Conservation (phyloP, 2,329 filamentous ascomycete genomes). For the Xylaria sp. region DNA sequence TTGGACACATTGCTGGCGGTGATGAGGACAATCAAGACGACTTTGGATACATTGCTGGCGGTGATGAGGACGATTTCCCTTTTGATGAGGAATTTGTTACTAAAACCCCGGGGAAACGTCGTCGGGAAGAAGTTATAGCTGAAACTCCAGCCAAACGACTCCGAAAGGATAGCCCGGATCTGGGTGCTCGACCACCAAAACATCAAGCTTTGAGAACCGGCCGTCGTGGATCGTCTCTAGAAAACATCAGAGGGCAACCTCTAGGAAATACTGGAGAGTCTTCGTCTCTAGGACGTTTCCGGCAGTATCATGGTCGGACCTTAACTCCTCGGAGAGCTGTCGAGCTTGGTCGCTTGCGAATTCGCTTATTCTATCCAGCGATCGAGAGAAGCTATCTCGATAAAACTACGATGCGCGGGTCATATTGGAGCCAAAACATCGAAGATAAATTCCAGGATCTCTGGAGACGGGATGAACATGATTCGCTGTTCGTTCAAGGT, state of each 20-base stretch:
- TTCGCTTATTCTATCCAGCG: neutral
- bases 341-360: too few relatives aligned
- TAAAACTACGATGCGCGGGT: neutral
- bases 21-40: neutral
- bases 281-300: too few relatives aligned
- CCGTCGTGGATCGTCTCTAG: neutral
- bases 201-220: neutral
- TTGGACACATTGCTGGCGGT: neutral
- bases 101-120: neutral
- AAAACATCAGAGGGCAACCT: neutral
- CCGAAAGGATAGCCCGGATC: neutral
- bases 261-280: neutral
- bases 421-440: neutral
- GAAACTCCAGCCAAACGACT: neutral
- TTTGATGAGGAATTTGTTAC: neutral
- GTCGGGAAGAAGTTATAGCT: neutral
- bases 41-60: neutral
- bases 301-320: too few relatives aligned
- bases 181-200: neutral
- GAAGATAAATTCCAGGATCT: neutral
- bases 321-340: too few relatives aligned
- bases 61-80: neutral
- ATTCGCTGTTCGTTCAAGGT: neutral
- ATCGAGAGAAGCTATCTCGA: neutral
- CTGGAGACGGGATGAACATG: neutral